Conservation (phyloP, 2,329 filamentous ascomycete species). For the Calonectria pteridis region DNA sequence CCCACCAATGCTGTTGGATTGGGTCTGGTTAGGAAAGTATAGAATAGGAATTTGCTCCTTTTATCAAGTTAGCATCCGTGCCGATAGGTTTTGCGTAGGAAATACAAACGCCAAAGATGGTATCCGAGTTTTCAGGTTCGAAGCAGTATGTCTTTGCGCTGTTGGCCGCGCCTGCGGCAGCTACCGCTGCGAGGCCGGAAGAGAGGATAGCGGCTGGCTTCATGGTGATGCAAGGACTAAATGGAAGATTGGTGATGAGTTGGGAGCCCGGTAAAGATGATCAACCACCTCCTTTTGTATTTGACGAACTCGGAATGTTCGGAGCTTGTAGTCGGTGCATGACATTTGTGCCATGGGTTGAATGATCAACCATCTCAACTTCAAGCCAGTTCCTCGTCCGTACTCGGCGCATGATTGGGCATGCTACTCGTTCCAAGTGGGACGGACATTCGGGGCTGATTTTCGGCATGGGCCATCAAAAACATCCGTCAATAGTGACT, state of each 20-base stretch:
- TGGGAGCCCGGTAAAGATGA: neutral
- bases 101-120: neutral
- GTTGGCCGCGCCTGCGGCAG: neutral
- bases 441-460: neutral
- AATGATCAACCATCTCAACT: neutral
- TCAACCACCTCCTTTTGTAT: neutral
- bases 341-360: neutral
- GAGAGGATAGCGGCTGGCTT: neutral
- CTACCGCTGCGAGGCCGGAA: neutral
- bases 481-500: neutral
- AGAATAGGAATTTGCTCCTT: neutral
- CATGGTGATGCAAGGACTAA: neutral
- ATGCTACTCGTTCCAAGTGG: neutral
- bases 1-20: neutral
- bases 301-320: neutral
- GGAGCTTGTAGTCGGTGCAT: neutral
- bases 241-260: neutral
- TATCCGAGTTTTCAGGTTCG: neutral
- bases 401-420: neutral
- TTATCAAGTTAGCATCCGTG: neutral
- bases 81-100: neutral
- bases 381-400: neutral
- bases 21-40: neutral
- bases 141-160: neutral
- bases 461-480: neutral